Evolutionary conservation across 768 basidiomycete genomes (phyloP), one percentile per base, ranked within the genome.

Genomic region (Lentinula guzmanii): DNA sequence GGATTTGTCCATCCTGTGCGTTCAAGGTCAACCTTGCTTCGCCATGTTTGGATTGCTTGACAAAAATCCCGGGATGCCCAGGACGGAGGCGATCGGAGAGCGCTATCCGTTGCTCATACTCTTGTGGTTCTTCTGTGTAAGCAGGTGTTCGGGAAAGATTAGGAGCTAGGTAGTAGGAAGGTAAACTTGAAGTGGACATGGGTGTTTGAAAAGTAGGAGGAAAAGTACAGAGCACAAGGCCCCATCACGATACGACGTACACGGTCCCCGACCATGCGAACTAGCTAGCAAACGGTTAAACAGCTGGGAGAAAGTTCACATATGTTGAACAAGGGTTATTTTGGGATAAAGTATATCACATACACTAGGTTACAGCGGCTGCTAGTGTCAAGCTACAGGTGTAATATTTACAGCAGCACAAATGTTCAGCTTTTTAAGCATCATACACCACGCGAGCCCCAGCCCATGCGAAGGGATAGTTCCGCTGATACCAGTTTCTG

Each of bases 401-500:
- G 28, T 28, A 28, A 4, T n/a, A n/a, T 28, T 28, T 28, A 28
- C 28, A 28, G 28, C 28, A 28, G 28, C 28, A 28, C 28, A 28
- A 28, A 28, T 28, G 3, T 28, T 28, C 28, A 28, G 37, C 13
- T 13, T 60, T 50, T 60, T 50, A 60, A 15, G 24, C 50, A 66
- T 82, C 80, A 64, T 82, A 84, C n/a, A 69, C 82, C 54, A 84
- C 69, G 13, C 83, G 76, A 4, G 82, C 97, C 18, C 93, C 91
- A 56, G 87, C 79, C 87, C 94, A 98, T 2, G 94, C 77, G 71
- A 91, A 98, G 1, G 89, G 86, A 65, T 99, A 98, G 69, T 90
- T 93, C 65, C 84, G 80, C 73, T 95, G 93, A 72, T 93, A 95
- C 84, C 88, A 98, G 77, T 98, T 99, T 61, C 92, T 81, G 69